phyloP scores from a whole-genome alignment of 2,329 filamentous ascomycete genomes.

The Beauveria australis region DNA sequence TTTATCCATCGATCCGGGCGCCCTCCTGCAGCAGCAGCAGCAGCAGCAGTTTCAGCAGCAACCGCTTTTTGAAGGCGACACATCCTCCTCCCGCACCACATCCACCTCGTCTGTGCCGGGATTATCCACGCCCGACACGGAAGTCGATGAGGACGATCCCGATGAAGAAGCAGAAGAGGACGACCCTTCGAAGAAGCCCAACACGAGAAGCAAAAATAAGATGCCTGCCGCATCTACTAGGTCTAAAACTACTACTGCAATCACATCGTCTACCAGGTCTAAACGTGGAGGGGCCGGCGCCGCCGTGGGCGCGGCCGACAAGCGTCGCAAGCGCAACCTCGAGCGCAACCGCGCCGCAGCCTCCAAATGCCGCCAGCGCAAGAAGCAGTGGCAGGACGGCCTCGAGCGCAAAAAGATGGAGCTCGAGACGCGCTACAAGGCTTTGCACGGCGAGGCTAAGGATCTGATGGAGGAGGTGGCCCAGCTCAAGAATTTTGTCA shows the following conservation, averaged over 20 bases:
- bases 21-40: neutral
- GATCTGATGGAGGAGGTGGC: constrained; percentile 36
- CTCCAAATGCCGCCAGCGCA: constrained; percentile 65
- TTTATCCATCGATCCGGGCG: constrained; percentile 1
- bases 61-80: neutral
- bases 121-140: neutral
- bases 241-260: neutral
- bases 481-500: constrained; percentile 41
- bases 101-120: constrained; percentile 1
- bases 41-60: neutral
- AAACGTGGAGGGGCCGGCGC: neutral
- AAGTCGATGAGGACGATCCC: neutral
- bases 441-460: constrained; percentile 35
- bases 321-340: constrained; percentile 41
- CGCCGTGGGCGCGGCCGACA: constrained; percentile 19
- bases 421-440: constrained; percentile 35
- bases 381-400: constrained; percentile 45
- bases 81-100: constrained; percentile 6
- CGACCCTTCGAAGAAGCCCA: neutral
- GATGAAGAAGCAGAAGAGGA: neutral
- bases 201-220: neutral
- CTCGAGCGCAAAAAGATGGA: constrained; percentile 37
- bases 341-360: constrained; percentile 66
- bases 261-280: neutral
- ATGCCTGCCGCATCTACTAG: constrained; percentile 14